Base-by-base conservation (phyloP, 768 basidiomycete species). In the Mycena vitilis region DNA sequence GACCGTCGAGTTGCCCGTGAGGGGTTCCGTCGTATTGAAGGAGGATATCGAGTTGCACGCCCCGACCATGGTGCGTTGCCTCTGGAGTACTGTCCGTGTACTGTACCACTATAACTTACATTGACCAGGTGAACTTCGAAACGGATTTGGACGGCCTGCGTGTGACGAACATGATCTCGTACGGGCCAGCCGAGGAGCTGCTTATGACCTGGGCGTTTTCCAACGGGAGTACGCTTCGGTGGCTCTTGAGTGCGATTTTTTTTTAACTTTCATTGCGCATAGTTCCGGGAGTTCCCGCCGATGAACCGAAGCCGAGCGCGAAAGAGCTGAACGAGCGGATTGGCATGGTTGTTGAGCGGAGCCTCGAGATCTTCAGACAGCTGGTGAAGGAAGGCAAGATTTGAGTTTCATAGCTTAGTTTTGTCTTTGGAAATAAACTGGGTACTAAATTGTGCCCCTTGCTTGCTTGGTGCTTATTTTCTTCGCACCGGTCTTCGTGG, bases 361-460 rank as follows among this genome's bases (percentile, higher is more conserved):
- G 56, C 10, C 63, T 71, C 8, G 52, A 36, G 11, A 57, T 71
- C 10, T 34, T 71, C 4, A 40, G 70, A 23, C 56, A 64, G 65
- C 47, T 71, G 65, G 65, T 67, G 5, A 68, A 68, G 51, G 70
- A 66, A 22, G 70, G 70, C 13, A 67, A 67, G 53, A 16, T 71
- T 16, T 68, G 60, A 65, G 51, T 48, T 51, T 48, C 6, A 7
- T 16, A 15, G 18, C 20, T 7, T 3, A 40, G 40, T 40, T 15
- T 40, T 30, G 30, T 3, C 30, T 30, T 30, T 2, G 30, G 30
- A 30, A 30, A 30, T 30, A 30, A 30, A 30, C 30, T 30, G 30
- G 30, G 30, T 30, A 30, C 30, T 30, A 30, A 3, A 30, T 30
- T 30, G 30, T 30, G 30, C 30, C 30, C 30, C 30, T 30, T 30